These are phyloP conservation scores for Gloeopeniophorella convolvens DNA, from an alignment of 768 basidiomycete species.

Conservation along the genomic window DNA sequence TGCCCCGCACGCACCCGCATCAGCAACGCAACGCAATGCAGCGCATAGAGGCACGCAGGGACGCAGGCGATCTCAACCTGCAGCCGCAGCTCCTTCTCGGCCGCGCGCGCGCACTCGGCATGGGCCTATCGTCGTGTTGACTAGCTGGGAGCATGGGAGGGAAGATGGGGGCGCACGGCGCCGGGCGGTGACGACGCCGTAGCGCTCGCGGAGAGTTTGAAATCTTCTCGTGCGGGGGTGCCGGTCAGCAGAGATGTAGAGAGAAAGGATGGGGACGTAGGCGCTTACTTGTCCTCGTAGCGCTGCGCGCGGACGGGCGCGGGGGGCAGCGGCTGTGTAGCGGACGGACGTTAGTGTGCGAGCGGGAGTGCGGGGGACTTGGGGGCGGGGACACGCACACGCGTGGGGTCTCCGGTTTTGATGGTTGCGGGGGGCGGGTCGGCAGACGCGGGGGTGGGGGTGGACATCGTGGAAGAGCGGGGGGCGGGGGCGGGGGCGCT, in stretches of 20 bases:
- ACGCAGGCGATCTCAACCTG: constrained; percentile 20
- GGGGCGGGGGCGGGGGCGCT: background rate
- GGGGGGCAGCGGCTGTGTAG: background rate
- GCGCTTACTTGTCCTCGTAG: constrained; percentile 22
- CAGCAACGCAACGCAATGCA: background rate
- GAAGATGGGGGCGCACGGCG: background rate
- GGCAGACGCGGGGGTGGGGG: too few species aligned
- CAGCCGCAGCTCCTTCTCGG: constrained; percentile 19
- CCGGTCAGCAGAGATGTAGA: background rate
- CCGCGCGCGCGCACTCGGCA: constrained; percentile 12
- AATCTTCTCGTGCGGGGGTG: constrained; percentile 6
- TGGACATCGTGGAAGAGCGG: background rate
- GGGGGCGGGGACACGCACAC: constrained; percentile 8
- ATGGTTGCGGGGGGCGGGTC: too few species aligned
- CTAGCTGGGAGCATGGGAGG: background rate
- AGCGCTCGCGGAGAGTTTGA: constrained; percentile 19
- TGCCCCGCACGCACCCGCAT: background rate
- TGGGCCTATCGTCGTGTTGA: constrained; percentile 1
- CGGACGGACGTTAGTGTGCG: background rate
- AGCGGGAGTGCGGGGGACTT: background rate
- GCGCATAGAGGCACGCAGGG: background rate
- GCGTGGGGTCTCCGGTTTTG: constrained; percentile 19
- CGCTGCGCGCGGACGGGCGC: constrained; percentile 8
- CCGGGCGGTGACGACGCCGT: constrained; percentile 14
- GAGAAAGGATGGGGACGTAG: background rate